Base-by-base conservation (phyloP, 768 basidiomycete genomes). In the Filobasidium wieringae region DNA sequence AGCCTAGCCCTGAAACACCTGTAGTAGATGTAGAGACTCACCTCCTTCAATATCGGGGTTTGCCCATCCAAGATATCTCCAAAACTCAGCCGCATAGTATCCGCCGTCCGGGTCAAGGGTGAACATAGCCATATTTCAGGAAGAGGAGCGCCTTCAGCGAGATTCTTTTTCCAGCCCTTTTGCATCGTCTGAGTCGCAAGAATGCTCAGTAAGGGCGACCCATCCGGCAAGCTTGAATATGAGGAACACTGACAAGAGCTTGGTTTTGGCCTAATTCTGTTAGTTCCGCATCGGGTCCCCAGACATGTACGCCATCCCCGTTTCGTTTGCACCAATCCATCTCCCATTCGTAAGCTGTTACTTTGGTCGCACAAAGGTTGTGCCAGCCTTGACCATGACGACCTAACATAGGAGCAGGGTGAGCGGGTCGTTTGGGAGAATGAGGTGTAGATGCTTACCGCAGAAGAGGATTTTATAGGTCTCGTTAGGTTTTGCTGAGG, bases 321-420 rank as follows among this genome's bases (percentile, higher is more conserved):
- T 59, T 64, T 19, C 64, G 37, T 34, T 63, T 64, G 8, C 68
- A 63, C 66, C 66, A 67, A 24, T 70, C 43, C 11, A 60, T 59
- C 56, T 72, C 71, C 71, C 71, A 72, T 61, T 61, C 58, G 69
- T 72, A 53, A 9, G 17, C 12, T 68, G 68, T 29, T 69, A 65
- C 29, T 66, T 62, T 26, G n/a, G 34, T 63, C 12, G 66, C 65
- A 2, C 55, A 67, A 37, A 62, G 64, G 51, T 72, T 72, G 53
- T 72, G 71, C 63, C 63, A 66, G 27, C 71, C 71, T 60, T 72
- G 66, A 22, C 71, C 71, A 43, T 72, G 71, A 26, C 71, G 63
- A n/a, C n/a, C n/a, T n/a, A n/a, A n/a, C n/a, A n/a, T n/a, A n/a
- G n/a, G n/a, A n/a, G n/a, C n/a, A n/a, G n/a, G n/a, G n/a, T n/a